Conservation (phyloP, 768 basidiomycete genomes). For the Termitomyces sp. region DNA sequence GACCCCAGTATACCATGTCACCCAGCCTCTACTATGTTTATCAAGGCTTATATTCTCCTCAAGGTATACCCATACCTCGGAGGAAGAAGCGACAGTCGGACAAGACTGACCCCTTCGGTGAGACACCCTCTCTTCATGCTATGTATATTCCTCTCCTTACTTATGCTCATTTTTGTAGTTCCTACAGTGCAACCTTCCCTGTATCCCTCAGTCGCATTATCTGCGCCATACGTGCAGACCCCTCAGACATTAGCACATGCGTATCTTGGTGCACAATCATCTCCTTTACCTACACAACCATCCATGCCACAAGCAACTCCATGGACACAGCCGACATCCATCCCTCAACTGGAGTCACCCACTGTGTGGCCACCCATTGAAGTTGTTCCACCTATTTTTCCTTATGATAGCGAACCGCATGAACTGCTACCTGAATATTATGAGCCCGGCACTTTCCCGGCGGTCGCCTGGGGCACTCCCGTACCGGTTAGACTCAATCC, state of each 20-base stretch:
- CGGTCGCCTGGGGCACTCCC: constrained; percentile 11
- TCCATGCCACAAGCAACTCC: constrained; percentile 1
- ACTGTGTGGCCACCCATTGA: constrained; percentile 9
- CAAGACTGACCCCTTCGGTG: constrained; percentile 2
- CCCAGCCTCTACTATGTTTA: constrained; percentile 2
- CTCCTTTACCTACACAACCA: neutral
- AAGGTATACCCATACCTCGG: constrained; percentile 9
- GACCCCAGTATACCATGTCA: neutral
- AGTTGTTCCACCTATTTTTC: constrained; percentile 2
- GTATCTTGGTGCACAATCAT: neutral
- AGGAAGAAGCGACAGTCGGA: neutral
- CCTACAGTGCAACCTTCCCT: constrained; percentile 5
- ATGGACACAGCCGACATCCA: constrained; percentile 2
- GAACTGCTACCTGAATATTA: constrained; percentile 1
- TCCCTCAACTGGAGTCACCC: neutral
- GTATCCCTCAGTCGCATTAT: constrained; percentile 1
- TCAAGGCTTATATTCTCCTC: neutral
- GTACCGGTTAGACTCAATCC: constrained; percentile 24
- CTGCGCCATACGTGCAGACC: constrained; percentile 6
- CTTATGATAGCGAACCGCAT: neutral
- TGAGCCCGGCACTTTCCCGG: constrained; percentile 21
- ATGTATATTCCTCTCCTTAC: neutral
- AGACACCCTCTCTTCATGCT: neutral
- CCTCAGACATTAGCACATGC: neutral
- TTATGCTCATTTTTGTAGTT: neutral